phyloP scores from a whole-genome alignment of 2,329 filamentous ascomycete genomes.

The Stemphylium lycopersici region DNA sequence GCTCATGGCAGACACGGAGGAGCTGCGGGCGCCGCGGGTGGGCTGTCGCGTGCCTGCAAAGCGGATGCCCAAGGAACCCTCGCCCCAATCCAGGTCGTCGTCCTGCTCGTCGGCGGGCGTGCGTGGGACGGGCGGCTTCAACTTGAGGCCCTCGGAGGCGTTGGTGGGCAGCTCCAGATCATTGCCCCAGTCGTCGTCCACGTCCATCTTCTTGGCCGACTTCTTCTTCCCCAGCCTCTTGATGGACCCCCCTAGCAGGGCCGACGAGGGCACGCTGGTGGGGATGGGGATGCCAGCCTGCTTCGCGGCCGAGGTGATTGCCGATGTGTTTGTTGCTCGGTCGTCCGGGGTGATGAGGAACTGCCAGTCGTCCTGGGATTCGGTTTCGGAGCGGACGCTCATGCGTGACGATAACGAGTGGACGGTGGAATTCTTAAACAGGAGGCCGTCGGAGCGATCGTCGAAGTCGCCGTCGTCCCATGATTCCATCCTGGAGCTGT shows the following conservation, averaged over 20 bases:
- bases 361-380: slow-evolving; percentile 83
- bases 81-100: slow-evolving; percentile 89
- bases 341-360: slow-evolving; percentile 84
- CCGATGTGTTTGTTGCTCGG: slow-evolving; percentile 80
- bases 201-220: slow-evolving; percentile 51
- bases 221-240: slow-evolving; percentile 75
- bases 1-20: slow-evolving; percentile 85
- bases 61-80: slow-evolving; percentile 88
- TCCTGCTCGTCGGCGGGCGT: slow-evolving; percentile 65
- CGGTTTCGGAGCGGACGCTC: slow-evolving; percentile 81
- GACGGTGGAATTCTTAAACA: slow-evolving; percentile 72
- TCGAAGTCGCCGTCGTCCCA: slow-evolving; percentile 63
- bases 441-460: slow-evolving; percentile 62
- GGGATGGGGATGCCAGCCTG: slow-evolving; percentile 92
- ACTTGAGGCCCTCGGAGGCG: slow-evolving; percentile 47
- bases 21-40: slow-evolving; percentile 79
- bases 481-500: slow-evolving; percentile 66
- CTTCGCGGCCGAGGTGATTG: slow-evolving; percentile 79
- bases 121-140: slow-evolving; percentile 54
- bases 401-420: slow-evolving; percentile 81
- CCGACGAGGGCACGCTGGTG: slow-evolving; percentile 82
- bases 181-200: slow-evolving; percentile 59
- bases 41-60: slow-evolving; percentile 86
- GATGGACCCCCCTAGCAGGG: slow-evolving; percentile 89
- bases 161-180: slow-evolving; percentile 55